Percentiles rank a stretch among this genome's conserved stretches.
phyloP scores from a whole-genome alignment of 2,329 filamentous ascomycete species.

The Cladosporium sp. region DNA sequence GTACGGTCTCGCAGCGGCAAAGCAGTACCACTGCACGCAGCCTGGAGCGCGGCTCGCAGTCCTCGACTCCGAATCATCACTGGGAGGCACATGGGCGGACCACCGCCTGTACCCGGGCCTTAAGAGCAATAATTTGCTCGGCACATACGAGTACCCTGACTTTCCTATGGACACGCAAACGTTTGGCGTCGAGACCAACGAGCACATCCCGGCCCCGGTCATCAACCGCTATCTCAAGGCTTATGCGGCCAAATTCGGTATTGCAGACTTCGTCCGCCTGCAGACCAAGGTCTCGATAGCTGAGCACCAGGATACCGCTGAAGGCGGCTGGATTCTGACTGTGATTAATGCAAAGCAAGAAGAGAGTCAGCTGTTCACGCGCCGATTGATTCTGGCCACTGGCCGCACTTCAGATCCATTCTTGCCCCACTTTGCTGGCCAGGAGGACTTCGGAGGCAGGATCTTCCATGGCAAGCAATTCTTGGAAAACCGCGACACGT shows the following conservation, averaged over 20 bases:
- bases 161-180: slow-evolving; percentile 62
- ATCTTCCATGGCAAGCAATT: slow-evolving; percentile 61
- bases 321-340: slow-evolving; percentile 24
- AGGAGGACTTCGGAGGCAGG: slow-evolving; percentile 52
- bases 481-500: slow-evolving; percentile 40
- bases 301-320: slow-evolving; percentile 45
- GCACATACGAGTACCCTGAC: slow-evolving; percentile 72
- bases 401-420: slow-evolving; percentile 61
- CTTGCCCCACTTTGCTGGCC: slow-evolving; percentile 53
- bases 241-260: slow-evolving; percentile 55
- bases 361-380: slow-evolving; percentile 25
- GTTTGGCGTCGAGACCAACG: slow-evolving; percentile 49
- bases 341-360: neutral
- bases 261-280: slow-evolving; percentile 53
- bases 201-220: slow-evolving; percentile 60
- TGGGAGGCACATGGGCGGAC: slow-evolving; percentile 71
- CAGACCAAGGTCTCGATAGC: slow-evolving; percentile 48
- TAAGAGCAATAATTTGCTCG: slow-evolving; percentile 72
- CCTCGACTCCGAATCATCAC: slow-evolving; percentile 40
- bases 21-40: slow-evolving; percentile 18
- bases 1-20: slow-evolving; percentile 18
- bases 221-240: slow-evolving; percentile 59
- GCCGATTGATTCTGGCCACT: slow-evolving; percentile 61
- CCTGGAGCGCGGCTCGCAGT: slow-evolving; percentile 28
- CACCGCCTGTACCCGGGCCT: slow-evolving; percentile 68